Conservation (phyloP, 768 basidiomycete species). For the Serendipita indica region DNA sequence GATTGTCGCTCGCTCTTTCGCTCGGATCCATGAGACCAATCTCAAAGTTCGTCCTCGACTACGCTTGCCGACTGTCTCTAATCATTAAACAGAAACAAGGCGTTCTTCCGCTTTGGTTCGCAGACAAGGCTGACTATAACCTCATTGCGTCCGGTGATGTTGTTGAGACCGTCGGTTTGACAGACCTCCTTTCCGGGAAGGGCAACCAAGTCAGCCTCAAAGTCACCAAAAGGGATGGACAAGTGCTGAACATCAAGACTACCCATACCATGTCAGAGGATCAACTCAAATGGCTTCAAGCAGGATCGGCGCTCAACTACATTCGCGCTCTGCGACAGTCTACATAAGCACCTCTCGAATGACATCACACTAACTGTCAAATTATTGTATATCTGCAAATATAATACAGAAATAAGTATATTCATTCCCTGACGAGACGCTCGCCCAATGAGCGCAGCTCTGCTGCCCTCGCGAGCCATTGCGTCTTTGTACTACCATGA, state of each 20-base stretch:
- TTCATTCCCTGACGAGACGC: neutral
- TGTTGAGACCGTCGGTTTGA: slow-evolving; percentile 72
- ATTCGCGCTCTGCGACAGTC: slow-evolving; percentile 45
- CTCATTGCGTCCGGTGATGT: slow-evolving; percentile 71
- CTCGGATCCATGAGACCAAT: slow-evolving; percentile 97
- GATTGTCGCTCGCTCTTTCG: slow-evolving; percentile 87
- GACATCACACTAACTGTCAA: too few species aligned
- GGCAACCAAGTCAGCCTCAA: slow-evolving; percentile 29
- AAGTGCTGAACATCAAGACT: slow-evolving; percentile 50
- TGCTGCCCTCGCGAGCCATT: slow-evolving; percentile 13
- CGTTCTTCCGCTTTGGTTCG: slow-evolving; percentile 88
- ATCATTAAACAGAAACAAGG: slow-evolving; percentile 73
- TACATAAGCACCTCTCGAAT: neutral
- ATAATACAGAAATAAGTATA: too few species aligned
- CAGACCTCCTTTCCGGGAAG: slow-evolving; percentile 39
- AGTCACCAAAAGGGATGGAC: slow-evolving; percentile 53
- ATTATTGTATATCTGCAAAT: too few species aligned
- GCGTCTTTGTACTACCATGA: slow-evolving; percentile 8
- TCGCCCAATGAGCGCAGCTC: slow-evolving; percentile 11
- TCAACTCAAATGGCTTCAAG: slow-evolving; percentile 78
- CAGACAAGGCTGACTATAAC: slow-evolving; percentile 68
- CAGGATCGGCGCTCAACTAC: slow-evolving; percentile 80
- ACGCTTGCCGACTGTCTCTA: slow-evolving; percentile 2
- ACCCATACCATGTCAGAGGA: slow-evolving; percentile 84
- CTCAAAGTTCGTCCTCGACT: slow-evolving; percentile 48